Conservation (phyloP, 179 eudicot genomes). For the Carnegiea gigantea region DNA sequence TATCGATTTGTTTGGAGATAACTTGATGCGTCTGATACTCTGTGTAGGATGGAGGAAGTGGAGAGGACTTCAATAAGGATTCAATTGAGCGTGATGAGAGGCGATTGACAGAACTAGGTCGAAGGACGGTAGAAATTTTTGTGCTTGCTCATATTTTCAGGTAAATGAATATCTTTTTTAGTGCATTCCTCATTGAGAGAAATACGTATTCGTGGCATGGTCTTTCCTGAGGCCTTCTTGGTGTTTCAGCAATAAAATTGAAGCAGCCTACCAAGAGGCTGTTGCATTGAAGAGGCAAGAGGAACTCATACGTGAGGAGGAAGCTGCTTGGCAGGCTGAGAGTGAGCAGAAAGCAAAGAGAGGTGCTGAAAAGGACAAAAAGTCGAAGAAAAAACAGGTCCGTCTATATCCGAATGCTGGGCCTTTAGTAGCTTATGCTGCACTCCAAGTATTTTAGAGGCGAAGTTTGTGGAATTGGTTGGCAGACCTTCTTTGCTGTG, state of each 20-base stretch:
- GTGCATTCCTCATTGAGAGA: background rate
- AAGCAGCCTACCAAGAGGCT: constrained; percentile 89
- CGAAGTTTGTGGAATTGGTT: background rate
- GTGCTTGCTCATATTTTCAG: constrained; percentile 86
- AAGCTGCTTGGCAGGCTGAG: constrained; percentile 36
- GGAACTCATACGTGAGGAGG: constrained; percentile 97
- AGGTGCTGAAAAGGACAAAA: constrained; percentile 16
- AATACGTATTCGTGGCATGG: background rate
- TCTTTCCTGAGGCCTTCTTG: constrained; percentile 7
- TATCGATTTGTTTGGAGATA: background rate
- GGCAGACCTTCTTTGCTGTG: background rate
- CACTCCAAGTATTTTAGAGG: background rate
- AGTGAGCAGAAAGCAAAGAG: constrained; percentile 20
- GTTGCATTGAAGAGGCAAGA: constrained; percentile 92
- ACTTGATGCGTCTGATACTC: constrained; percentile 7
- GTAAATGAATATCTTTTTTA: constrained; percentile 26
- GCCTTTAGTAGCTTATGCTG: background rate
- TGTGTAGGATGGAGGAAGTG: constrained; percentile 73
- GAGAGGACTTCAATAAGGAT: constrained; percentile 77
- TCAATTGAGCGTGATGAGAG: constrained; percentile 87
- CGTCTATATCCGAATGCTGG: background rate
- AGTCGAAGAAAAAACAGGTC: constrained; percentile 17
- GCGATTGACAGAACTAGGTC: constrained; percentile 89
- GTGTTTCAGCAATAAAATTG: constrained; percentile 68
- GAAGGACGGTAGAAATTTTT: constrained; percentile 93